These are phyloP conservation scores for Clitoria ternatea DNA, from an alignment of 306 rosid genomes.

Conservation along the genomic window DNA sequence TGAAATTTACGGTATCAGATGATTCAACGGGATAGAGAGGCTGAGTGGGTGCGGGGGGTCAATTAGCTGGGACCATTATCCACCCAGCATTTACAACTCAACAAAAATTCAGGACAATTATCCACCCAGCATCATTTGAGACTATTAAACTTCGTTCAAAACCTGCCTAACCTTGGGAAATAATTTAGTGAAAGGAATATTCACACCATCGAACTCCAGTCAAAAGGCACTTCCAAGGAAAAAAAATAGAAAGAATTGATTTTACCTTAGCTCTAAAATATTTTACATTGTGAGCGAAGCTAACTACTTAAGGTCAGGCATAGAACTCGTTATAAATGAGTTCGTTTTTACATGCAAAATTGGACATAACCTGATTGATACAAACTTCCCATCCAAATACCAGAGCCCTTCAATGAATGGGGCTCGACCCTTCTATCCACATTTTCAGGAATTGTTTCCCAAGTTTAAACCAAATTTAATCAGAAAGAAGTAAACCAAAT, in stretches of 20 bases:
- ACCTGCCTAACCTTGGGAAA: background rate
- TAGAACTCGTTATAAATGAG: constrained; percentile 32
- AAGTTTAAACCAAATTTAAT: constrained; percentile 29
- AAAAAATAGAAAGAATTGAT: constrained; percentile 39
- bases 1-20: no score
- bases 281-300: constrained; percentile 33
- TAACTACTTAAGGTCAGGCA: constrained; percentile 28
- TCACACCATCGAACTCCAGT: background rate
- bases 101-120: no score
- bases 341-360: constrained; percentile 47
- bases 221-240: background rate
- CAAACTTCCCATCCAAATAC: constrained; percentile 30
- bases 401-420: constrained; percentile 18
- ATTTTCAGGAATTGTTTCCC: constrained; percentile 25
- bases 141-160: background rate
- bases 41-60: no score
- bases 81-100: no score
- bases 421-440: constrained; percentile 16
- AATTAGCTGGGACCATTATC: no score
- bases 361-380: constrained; percentile 28
- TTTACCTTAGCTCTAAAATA: constrained; percentile 22
- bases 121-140: background rate
- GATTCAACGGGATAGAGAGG: no score
- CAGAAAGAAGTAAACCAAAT: constrained; percentile 35
- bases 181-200: background rate